A percentile compares a stretch with the other conserved stretches of the same genome.
Conservation (phyloP, 1,284 basidiomycete genomes). For the Boletus hoseneyae region DNA sequence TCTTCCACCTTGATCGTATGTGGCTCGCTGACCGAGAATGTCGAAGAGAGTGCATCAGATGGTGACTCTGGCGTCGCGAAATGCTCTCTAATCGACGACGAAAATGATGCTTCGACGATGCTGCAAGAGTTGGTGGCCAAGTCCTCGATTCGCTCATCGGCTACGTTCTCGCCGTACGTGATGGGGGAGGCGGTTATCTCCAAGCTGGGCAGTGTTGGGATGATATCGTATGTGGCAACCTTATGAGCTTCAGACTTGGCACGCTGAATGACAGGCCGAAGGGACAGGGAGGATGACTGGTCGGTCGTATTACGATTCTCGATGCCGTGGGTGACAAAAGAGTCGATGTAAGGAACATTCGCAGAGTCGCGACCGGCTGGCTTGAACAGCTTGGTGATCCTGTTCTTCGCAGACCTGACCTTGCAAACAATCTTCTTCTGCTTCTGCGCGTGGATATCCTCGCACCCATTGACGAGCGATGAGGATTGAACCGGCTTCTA, state of each 20-base stretch:
- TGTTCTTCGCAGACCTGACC: constrained; percentile 15
- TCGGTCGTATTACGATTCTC: neutral
- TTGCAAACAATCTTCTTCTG: constrained; percentile 13
- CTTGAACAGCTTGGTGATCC: constrained; percentile 22
- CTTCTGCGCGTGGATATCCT: constrained; percentile 3
- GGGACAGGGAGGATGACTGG: neutral
- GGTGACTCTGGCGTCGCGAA: neutral
- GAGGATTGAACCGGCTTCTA: neutral
- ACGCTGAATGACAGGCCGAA: neutral
- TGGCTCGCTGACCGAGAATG: neutral
- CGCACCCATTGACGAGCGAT: neutral
- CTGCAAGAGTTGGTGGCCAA: neutral
- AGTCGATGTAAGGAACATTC: neutral
- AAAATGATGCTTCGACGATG: neutral
- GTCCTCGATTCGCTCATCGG: neutral
- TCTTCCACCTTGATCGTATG: constrained; percentile 11
- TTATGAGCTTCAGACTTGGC: neutral
- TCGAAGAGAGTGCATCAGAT: neutral
- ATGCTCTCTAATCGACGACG: neutral
- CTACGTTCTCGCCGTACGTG: neutral
- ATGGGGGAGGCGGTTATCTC: neutral
- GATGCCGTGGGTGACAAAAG: neutral
- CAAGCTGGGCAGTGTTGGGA: neutral
- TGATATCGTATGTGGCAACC: neutral
- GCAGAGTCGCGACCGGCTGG: neutral